These are phyloP conservation scores for Lactarius quietus DNA, from an alignment of 768 basidiomycete species.

Conservation along the genomic window DNA sequence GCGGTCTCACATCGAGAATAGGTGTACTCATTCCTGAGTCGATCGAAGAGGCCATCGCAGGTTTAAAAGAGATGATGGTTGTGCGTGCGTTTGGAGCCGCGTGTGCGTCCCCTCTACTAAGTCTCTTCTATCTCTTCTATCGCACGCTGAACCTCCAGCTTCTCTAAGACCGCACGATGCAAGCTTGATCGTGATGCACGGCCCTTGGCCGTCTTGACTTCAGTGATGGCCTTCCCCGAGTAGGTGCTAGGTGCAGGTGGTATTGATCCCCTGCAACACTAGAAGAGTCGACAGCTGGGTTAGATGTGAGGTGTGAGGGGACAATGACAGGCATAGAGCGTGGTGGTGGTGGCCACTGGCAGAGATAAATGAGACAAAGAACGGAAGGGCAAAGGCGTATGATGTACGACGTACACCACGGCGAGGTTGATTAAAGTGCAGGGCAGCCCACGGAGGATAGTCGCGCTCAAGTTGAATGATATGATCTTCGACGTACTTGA, in stretches of 20 bases:
- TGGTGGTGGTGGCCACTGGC: slow-evolving; percentile 81
- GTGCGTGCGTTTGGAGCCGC: slow-evolving; percentile 73
- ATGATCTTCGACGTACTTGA: slow-evolving; percentile 74
- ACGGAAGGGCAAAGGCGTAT: neutral
- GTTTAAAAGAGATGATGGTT: slow-evolving; percentile 82
- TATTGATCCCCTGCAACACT: neutral
- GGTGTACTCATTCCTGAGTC: slow-evolving; percentile 90
- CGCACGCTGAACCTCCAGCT: slow-evolving; percentile 69
- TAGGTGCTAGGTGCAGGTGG: slow-evolving; percentile 8
- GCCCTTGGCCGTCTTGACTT: slow-evolving; percentile 29
- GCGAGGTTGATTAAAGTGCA: slow-evolving; percentile 85
- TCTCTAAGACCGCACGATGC: slow-evolving; percentile 71
- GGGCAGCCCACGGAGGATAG: slow-evolving; percentile 82
- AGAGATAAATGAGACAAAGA: neutral
- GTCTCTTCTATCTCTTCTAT: slow-evolving; percentile 49
- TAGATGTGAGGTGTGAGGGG: slow-evolving; percentile 56
- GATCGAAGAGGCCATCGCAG: slow-evolving; percentile 73
- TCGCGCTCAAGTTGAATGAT: slow-evolving; percentile 73
- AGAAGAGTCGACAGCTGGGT: slow-evolving; percentile 1
- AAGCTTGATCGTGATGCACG: slow-evolving; percentile 49
- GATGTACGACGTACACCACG: slow-evolving; percentile 56
- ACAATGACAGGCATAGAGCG: slow-evolving; percentile 75
- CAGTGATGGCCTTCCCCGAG: slow-evolving; percentile 17
- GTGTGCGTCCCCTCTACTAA: no score
- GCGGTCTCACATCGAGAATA: slow-evolving; percentile 91